A percentile compares a stretch with the other conserved stretches of the same genome.
Evolutionary conservation across 306 rosid species (phyloP).

Genomic region (Cicer judaicum): DNA sequence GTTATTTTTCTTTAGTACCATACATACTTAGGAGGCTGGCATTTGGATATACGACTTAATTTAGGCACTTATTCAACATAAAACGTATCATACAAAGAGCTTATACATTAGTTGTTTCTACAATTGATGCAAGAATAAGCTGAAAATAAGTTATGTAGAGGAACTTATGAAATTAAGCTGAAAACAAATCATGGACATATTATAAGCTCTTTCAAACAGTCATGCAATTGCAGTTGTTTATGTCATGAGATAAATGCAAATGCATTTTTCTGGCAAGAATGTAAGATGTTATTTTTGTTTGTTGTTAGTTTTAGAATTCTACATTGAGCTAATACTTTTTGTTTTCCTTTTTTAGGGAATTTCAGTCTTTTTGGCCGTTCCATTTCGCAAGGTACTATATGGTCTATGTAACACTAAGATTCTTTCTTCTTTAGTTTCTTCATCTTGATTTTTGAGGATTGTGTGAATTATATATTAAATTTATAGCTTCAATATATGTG

Average conservation of each 20-base stretch:
- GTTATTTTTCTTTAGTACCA: constrained; percentile 2
- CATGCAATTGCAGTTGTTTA: neutral
- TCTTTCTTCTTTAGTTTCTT: neutral
- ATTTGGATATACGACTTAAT: neutral
- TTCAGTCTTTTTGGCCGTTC: constrained; percentile 56
- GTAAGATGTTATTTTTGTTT: neutral
- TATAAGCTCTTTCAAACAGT: neutral
- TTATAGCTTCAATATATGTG: constrained; percentile 13
- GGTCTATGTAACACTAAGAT: constrained; percentile 9
- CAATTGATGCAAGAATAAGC: neutral
- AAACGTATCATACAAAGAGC: neutral
- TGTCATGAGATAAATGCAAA: neutral
- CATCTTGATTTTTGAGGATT: constrained; percentile 18
- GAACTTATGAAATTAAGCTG: neutral
- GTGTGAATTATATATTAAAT: constrained; percentile 13
- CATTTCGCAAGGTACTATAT: constrained; percentile 55
- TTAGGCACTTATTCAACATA: neutral
- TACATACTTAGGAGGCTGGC: neutral
- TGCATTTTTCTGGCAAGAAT: neutral
- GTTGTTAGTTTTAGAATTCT: constrained; percentile 7
- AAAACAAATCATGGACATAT: neutral
- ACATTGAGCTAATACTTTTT: constrained; percentile 32
- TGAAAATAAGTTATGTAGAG: neutral
- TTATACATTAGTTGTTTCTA: neutral
- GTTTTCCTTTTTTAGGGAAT: constrained; percentile 45